Evolutionary conservation across 2,329 filamentous ascomycete species (phyloP), one percentile per base, ranked within the genome.

Genomic region (Epicoccum nigrum): DNA sequence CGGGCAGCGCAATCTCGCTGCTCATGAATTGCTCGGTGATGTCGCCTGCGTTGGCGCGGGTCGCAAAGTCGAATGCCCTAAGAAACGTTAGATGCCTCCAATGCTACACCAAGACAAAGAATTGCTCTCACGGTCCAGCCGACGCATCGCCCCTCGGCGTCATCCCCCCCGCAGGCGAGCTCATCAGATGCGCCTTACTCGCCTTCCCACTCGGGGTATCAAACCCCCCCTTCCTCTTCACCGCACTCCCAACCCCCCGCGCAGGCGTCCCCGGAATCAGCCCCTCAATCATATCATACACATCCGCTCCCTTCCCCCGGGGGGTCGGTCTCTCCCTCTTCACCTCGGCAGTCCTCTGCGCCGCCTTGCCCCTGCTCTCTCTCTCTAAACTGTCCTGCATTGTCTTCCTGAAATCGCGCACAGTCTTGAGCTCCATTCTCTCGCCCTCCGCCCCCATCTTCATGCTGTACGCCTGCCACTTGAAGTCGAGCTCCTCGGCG

Each of bases 381-480:
- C 89, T 85, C 71, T 96, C 92, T 44, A 97, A 77, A 30, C 84
- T 81, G 65, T 97, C 92, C 68, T 93, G 91, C 7, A 97, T 82
- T 66, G 90, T 87, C 68, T 91, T 89, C 73, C 96, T 96, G 70
- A 99, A 88, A 47, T 86, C 84, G 34, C 88, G 83, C 37, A 90
- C 83, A 0, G 83, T 87, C 30, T 88, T 83, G 33, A 95, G 79
- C 39, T 88, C 84, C 55, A 90, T 76, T 53, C 81, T 86, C 55
- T 86, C 86, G 50, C 91, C 88, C 49, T 95, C 90, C 39, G 85
- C 78, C 19, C 92, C 90, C 86, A 97, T 92, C 75, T 93, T 96
- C 71, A 99, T 88, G 74, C 89, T 92, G 80, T 97, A 97, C 0
- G 92, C 93, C 74, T 99, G 94, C 94, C 94, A 99, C 81, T 97